phyloP scores from a whole-genome alignment of 108 stramenopile species.

The Epithemia pelagica region DNA sequence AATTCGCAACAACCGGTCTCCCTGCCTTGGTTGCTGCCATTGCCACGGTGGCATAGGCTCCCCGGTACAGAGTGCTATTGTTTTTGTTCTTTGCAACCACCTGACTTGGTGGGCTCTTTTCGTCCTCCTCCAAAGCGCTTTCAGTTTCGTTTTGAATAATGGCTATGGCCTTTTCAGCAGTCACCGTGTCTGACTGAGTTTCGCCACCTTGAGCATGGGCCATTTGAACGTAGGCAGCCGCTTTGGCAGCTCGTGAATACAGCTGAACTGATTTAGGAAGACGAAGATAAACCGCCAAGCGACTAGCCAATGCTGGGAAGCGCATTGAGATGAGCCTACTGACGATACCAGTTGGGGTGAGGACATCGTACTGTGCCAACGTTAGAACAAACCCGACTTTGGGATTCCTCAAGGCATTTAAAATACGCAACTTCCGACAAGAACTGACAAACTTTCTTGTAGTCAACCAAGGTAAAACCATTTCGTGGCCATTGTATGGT shows the following conservation, averaged over 20 bases:
- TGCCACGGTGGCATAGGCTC: slow-evolving; percentile 74
- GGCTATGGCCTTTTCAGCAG: slow-evolving; percentile 63
- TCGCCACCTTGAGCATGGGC: slow-evolving; percentile 3
- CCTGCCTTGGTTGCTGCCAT: slow-evolving; percentile 69
- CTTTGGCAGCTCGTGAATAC: slow-evolving; percentile 68
- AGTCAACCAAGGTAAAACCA: slow-evolving; percentile 41
- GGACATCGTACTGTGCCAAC: slow-evolving; percentile 74
- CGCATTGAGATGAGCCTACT: slow-evolving; percentile 62
- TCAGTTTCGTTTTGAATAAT: slow-evolving; percentile 53
- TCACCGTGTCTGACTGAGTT: slow-evolving; percentile 45
- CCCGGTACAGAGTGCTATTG: slow-evolving; percentile 37
- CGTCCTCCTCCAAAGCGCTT: slow-evolving; percentile 31
- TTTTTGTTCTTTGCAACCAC: slow-evolving; percentile 12
- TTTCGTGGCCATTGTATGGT: slow-evolving; percentile 6
- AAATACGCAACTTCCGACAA: slow-evolving; percentile 69
- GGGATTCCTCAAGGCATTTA: slow-evolving; percentile 78
- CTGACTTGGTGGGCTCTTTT: slow-evolving; percentile 16
- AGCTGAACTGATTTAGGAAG: slow-evolving; percentile 60
- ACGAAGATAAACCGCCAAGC: slow-evolving; percentile 55
- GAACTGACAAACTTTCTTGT: slow-evolving; percentile 64
- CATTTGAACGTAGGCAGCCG: slow-evolving; percentile 48
- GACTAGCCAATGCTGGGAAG: slow-evolving; percentile 62
- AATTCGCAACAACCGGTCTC: slow-evolving; percentile 66
- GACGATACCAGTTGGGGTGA: slow-evolving; percentile 71
- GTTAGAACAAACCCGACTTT: slow-evolving; percentile 80